Conservation (phyloP, 257 asterid species). For the Jacaranda copaia region DNA sequence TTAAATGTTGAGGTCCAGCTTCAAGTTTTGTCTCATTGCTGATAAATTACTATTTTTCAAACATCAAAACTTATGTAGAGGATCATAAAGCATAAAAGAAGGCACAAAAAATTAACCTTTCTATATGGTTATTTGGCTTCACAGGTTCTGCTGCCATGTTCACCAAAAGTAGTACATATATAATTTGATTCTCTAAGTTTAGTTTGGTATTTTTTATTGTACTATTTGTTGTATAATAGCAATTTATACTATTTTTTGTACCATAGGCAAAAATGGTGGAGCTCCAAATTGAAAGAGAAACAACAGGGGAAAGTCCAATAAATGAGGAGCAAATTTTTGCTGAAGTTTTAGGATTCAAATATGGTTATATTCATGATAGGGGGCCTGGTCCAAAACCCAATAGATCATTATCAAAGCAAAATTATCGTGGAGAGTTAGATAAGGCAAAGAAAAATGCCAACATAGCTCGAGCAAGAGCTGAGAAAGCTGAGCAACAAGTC, state of each 20-base stretch:
- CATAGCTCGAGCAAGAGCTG: not conserved
- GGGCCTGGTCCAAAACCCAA: not conserved
- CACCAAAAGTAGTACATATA: not conserved
- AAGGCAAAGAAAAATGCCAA: conserved; percentile 5
- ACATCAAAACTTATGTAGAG: not conserved
- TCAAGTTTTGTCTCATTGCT: not conserved
- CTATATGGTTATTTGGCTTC: not conserved
- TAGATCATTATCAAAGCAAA: not conserved
- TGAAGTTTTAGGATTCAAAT: not conserved
- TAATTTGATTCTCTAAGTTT: no score
- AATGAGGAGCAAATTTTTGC: not conserved
- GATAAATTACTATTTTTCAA: not conserved
- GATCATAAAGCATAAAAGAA: not conserved
- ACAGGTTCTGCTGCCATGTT: not conserved
- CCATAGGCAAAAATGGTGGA: not conserved
- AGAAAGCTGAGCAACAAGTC: not conserved
- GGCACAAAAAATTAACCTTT: not conserved
- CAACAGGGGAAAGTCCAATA: not conserved
- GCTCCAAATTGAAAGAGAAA: not conserved
- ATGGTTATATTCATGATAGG: not conserved
- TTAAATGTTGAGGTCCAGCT: not conserved
- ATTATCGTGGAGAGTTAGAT: not conserved
- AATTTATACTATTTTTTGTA: not conserved
- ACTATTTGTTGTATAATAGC: not conserved
- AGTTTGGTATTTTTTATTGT: no score